Base-by-base conservation (phyloP, 163 green algal species). In the Trebouxia gelatinosa region DNA sequence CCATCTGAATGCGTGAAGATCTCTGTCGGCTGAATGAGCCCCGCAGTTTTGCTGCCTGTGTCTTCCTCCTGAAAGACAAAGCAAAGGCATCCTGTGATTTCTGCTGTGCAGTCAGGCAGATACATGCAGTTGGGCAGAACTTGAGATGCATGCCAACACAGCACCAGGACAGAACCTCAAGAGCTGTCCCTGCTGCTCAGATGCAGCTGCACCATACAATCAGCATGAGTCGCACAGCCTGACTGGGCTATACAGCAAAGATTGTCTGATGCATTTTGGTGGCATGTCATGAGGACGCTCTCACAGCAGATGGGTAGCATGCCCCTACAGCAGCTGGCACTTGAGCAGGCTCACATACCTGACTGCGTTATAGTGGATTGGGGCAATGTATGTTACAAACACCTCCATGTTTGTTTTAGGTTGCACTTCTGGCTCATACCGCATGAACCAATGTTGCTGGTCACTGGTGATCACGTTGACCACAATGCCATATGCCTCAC, bases 301-400 rank as follows among this genome's bases (percentile, higher is more conserved):
- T n/a, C n/a, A n/a, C n/a, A n/a, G n/a, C n/a, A n/a, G n/a, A n/a
- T n/a, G n/a, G n/a, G n/a, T n/a, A n/a, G n/a, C n/a, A n/a, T n/a
- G n/a, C n/a, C n/a, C n/a, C n/a, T n/a, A 58, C 46, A 58, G 19
- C 3, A 29, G 48, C 48, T 28, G 3, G 48, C 19, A 23, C 48
- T 28, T 28, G 3, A 59, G 48, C 2, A 19, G 26, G 26, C 2
- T 28, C 3, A 62, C 23, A n/a, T 38, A 86, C 85, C 82, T 78
- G 40, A 94, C 87, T 16, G 85, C 85, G 68, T 94, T 93, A 86
- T 94, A 94, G 81, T 94, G 90, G 6, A 93, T 50, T 32, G 87
- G 87, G 6, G 87, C 82, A 23, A 92, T 88, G 85, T 95, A 95
- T 16, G 90, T 91, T 19, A 94, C 78, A 75, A 93, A 94, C 3